Base-by-base conservation (phyloP, 2,329 filamentous ascomycete genomes). In the Arthrinium puccinioides region DNA sequence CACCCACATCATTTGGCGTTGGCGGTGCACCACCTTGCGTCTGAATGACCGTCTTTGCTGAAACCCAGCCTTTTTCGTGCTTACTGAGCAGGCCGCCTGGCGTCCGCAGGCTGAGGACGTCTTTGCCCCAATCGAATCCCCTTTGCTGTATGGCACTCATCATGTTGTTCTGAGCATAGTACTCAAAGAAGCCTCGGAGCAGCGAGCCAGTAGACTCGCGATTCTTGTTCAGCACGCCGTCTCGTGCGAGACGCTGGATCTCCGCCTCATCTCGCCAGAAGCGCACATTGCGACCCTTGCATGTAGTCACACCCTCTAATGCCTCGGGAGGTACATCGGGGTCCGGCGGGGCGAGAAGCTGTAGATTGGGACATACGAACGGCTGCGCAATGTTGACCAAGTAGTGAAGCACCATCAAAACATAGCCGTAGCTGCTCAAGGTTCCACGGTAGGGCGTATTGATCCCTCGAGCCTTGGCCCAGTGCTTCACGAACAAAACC, bases 341-440 rank as follows among this genome's bases (percentile, higher is more conserved):
- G 18, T 59, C 51, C 11, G 54, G 54, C 26, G 61, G 61, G 9
- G 64, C 64, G 8, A 72, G 66, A 38, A 70, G 61, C 54, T 94
- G 87, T 3, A 96, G 70, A 52, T 96, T 95, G 0, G 85, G 87
- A 40, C 87, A 79, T 14, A 96, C 84, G 37, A 87, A 87, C 1
- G 89, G 88, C 32, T 77, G 69, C 1, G 76, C 84, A 36, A 95
- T 60, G 49, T 95, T 94, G 52, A 92, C 79, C 20, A 95, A 74
- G 53, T 90, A 95, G 60, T 96, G 89, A 13, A 95, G 66, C 5
- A 94, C 80, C 88, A 96, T 94, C 26, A 95, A 65, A 5, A 92
- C 87, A 59, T 90, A 96, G 34, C 89, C 88, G 52, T 95, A 95
- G 47, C 85, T 90, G 36, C 84, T 89, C 14, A 96, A 66, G 0